Base-by-base conservation (phyloP, 306 rosid genomes). In the Fragaria ananassa region DNA sequence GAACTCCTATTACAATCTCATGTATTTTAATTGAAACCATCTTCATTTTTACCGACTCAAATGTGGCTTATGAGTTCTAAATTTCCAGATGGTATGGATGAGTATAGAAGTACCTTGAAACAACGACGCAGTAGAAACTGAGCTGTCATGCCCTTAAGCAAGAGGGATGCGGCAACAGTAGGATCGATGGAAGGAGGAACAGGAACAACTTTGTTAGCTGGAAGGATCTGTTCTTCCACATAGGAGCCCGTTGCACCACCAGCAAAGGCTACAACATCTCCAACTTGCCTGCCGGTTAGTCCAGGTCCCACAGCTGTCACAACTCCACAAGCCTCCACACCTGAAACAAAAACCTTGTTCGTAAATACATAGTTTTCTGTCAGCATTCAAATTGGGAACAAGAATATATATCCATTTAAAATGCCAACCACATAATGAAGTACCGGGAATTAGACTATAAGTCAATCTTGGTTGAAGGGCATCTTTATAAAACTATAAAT, bases 171-270 rank as follows among this genome's bases (percentile, higher is more conserved):
- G 23, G 87, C 98, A 81, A 89, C 19, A 70, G 72, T 27, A 25
- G 98, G 96, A 72, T 86, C 93, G 78, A 94, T 62, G 5, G 96
- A 89, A 19, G 93, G 37, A 75, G 98, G 98, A 77, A 94, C 88
- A 47, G 93, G 92, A 21, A 94, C 88, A 44, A 89, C 88, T 77
- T 79, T 91, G 82, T 81, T 23, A 9, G 95, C 95, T 39, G 95
- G 97, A 90, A 94, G 95, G 77, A 92, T 87, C 80, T 90, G 98
- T 85, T 94, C 98, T 84, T 94, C 98, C 13, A 94, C 86, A 78
- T 94, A 94, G 37, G 98, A 89, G 42, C 98, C 97, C 94, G 90
- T 87, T 44, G 97, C 90, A 46, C 56, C 67, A 35, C 95, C 95
- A 8, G 84, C 93, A 72, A 90, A 94, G 67, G 89, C 98, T 34